These are phyloP conservation scores for Eucalyptus marginata DNA, from an alignment of 345 rosid genomes.

Conservation along the genomic window DNA sequence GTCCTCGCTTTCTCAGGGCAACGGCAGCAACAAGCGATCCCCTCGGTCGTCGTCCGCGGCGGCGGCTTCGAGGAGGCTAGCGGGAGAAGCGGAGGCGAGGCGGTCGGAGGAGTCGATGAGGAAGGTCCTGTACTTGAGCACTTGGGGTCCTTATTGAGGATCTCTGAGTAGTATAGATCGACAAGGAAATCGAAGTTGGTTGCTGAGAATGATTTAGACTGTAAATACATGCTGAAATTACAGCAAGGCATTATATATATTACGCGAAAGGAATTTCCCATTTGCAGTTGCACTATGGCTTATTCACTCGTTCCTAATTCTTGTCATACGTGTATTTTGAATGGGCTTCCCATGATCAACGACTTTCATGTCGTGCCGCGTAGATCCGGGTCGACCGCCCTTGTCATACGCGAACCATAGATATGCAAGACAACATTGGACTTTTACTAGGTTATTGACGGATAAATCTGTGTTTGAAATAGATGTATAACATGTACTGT, in stretches of 20 bases:
- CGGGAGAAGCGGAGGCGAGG: not conserved
- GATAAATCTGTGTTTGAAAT: not conserved
- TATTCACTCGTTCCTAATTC: not conserved
- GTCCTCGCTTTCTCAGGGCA: conserved; percentile 2
- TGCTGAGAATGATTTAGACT: not conserved
- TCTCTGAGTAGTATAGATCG: not conserved
- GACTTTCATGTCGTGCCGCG: not conserved
- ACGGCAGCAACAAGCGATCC: not conserved
- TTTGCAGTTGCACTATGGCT: not conserved
- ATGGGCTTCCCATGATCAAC: not conserved
- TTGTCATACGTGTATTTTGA: accelerated
- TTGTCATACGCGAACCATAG: not conserved
- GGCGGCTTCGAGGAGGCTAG: not conserved
- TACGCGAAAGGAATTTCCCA: not conserved
- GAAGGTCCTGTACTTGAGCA: conserved; percentile 43
- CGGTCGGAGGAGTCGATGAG: conserved; percentile 36
- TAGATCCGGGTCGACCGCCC: too few species aligned
- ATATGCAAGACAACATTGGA: accelerated
- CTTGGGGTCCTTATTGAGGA: conserved; percentile 24
- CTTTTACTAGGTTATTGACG: not conserved
- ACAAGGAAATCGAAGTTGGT: not conserved
- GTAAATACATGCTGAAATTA: not conserved
- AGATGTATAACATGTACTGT: not conserved
- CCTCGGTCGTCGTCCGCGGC: not conserved
- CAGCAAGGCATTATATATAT: not conserved